phyloP scores from a whole-genome alignment of 2,329 filamentous ascomycete genomes.

The Sclerotinia borealis region DNA sequence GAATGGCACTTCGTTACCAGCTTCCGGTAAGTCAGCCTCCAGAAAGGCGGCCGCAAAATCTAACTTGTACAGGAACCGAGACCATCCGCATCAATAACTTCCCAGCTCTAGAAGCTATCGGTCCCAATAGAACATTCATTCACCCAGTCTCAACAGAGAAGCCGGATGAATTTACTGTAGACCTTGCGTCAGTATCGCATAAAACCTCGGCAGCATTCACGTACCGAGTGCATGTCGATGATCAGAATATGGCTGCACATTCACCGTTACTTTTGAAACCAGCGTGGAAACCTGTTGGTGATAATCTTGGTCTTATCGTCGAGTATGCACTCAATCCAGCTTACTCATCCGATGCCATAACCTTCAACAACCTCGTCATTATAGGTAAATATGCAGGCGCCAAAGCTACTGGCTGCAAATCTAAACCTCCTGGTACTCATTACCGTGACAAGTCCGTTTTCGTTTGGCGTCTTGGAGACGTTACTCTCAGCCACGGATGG shows the following conservation, averaged over 20 bases:
- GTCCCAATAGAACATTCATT: conserved; percentile 88
- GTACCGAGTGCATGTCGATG: conserved; percentile 76
- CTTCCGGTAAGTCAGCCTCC: conserved; percentile 39
- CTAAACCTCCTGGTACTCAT: conserved; percentile 74
- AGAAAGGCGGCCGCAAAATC: not conserved
- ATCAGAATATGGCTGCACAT: conserved; percentile 45
- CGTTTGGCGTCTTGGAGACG: conserved; percentile 74
- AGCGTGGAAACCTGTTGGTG: conserved; percentile 73
- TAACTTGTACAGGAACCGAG: conserved; percentile 13
- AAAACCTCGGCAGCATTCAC: conserved; percentile 79
- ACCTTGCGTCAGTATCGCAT: conserved; percentile 62
- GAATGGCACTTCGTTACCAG: conserved; percentile 34
- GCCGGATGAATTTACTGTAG: conserved; percentile 74
- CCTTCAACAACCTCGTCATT: conserved; percentile 68
- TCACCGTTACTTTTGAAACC: conserved; percentile 58
- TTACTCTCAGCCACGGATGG: conserved; percentile 53
- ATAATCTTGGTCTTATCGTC: conserved; percentile 80
- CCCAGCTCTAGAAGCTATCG: conserved; percentile 79
- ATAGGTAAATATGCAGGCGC: conserved; percentile 65
- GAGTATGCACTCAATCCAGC: conserved; percentile 77
- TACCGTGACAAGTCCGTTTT: conserved; percentile 69
- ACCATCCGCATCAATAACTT: conserved; percentile 18
- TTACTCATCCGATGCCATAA: conserved; percentile 42
- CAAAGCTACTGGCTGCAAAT: conserved; percentile 61
- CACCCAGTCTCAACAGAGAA: conserved; percentile 57